phyloP scores from a whole-genome alignment of 116 monocot genomes.

The Cymodocea nodosa region DNA sequence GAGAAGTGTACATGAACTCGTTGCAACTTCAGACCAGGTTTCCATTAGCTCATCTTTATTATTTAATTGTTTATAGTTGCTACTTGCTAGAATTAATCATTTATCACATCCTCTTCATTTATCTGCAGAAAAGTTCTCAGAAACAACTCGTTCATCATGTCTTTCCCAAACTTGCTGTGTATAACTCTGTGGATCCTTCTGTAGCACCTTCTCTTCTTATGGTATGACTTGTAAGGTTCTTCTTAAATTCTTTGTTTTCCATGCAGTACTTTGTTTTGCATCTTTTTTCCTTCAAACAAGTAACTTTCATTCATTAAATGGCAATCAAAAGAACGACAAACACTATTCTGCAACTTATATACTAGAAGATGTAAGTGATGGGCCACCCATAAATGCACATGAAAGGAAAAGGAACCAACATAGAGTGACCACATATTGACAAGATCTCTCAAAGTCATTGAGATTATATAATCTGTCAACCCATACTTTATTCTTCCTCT shows the following conservation, averaged over 20 bases:
- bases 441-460: no score
- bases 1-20: conserved; percentile 85
- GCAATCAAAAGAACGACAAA: neutral
- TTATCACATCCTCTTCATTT: conserved; percentile 5
- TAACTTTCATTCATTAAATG: no score
- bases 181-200: conserved; percentile 98
- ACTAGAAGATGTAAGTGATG: no score
- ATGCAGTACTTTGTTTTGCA: neutral
- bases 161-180: conserved; percentile 98
- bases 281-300: no score
- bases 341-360: no score
- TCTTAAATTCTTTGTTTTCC: neutral
- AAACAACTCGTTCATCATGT: conserved; percentile 83
- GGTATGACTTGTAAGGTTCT: conserved; percentile 33
- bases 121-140: conserved; percentile 80
- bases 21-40: conserved; percentile 87
- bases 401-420: no score
- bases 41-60: neutral
- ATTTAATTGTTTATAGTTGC: neutral
- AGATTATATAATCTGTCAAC: no score
- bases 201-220: conserved; percentile 98
- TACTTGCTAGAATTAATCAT: neutral
- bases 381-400: no score
- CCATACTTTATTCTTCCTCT: no score
- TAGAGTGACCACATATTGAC: no score